Base-by-base conservation (phyloP, 345 rosid genomes). In the Boechera divaricarpa region DNA sequence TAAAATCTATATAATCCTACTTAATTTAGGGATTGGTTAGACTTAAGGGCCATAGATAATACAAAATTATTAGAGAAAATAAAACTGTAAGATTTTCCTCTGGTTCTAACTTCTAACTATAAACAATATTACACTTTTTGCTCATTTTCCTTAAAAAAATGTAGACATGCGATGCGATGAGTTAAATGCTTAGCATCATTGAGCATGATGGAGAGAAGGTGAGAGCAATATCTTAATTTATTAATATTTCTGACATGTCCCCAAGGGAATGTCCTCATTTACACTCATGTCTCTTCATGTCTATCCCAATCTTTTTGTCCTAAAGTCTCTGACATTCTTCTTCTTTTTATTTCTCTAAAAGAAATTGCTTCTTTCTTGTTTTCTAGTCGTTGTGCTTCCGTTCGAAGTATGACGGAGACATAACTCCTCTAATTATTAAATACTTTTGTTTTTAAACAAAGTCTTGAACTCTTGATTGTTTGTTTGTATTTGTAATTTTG, bases 241-340 rank as follows among this genome's bases (percentile, higher is more conserved):
- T 39, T 49, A n/a, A 49, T 2, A 7, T 49, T 48, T 65, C 81
- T 73, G 81, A 73, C 78, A 67, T 73, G 28, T 73, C 36, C 74
- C 73, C 70, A 52, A 73, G 74, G 77, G 81, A 72, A 78, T 78
- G 70, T 73, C 78, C 74, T 41, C 58, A 66, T 59, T 61, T 41
- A 72, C 62, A 66, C 73, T 78, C 76, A 78, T 78, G 77, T 65
- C 54, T 49, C 66, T 60, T 18, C 79, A 60, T 67, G 56, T 67
- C 75, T 69, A 61, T 33, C 75, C 63, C 75, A 55, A 24, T 42
- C 31, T 44, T 13, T 58, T 71, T 72, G 77, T 72, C 81, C 41
- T 66, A 31, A 78, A 47, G 77, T 49, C 12, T 24, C 63, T 64
- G 73, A 78, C 78, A 67, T 73, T 73, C 74, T 51, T 78, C 68